Conservation (phyloP, 805 yeast species). For the Starmera caribaea region DNA sequence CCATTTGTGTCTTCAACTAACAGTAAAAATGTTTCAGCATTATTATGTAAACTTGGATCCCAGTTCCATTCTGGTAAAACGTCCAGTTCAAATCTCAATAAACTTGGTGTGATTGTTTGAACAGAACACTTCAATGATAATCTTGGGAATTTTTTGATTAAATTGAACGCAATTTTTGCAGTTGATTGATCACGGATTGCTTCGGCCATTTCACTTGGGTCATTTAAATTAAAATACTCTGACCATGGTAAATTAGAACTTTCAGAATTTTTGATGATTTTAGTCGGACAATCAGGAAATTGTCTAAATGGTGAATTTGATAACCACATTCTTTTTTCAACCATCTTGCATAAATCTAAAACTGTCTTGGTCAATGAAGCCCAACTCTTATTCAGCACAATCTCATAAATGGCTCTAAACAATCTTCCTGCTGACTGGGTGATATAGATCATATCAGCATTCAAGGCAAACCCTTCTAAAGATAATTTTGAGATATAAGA, state of each 20-base stretch:
- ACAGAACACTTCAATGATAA: slow-evolving; percentile 46
- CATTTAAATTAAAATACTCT: slow-evolving; percentile 55
- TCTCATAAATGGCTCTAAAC: slow-evolving; percentile 76
- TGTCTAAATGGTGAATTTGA: slow-evolving; percentile 83
- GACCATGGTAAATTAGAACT: slow-evolving; percentile 76
- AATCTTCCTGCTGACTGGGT: slow-evolving; percentile 91
- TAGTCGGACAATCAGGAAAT: slow-evolving; percentile 59
- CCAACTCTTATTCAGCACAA: slow-evolving; percentile 65
- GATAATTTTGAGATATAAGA: slow-evolving; percentile 72
- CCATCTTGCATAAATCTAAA: slow-evolving; percentile 66
- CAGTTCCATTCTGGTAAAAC: slow-evolving; percentile 70
- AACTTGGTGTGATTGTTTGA: slow-evolving; percentile 70
- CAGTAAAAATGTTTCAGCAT: slow-evolving; percentile 54
- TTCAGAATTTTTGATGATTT: slow-evolving; percentile 66
- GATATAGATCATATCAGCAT: slow-evolving; percentile 88
- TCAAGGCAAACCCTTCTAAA: slow-evolving; percentile 81
- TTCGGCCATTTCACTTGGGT: slow-evolving; percentile 72
- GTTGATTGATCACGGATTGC: slow-evolving; percentile 64
- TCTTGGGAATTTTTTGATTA: slow-evolving; percentile 67
- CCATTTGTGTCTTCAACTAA: slow-evolving; percentile 82
- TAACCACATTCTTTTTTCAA: slow-evolving; percentile 76
- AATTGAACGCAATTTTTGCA: slow-evolving; percentile 49
- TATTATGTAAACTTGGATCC: slow-evolving; percentile 58
- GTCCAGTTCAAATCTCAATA: slow-evolving; percentile 58
- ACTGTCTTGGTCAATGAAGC: slow-evolving; percentile 46